Base-by-base conservation (phyloP, 768 basidiomycete species). In the Tephrocybe sp. region DNA sequence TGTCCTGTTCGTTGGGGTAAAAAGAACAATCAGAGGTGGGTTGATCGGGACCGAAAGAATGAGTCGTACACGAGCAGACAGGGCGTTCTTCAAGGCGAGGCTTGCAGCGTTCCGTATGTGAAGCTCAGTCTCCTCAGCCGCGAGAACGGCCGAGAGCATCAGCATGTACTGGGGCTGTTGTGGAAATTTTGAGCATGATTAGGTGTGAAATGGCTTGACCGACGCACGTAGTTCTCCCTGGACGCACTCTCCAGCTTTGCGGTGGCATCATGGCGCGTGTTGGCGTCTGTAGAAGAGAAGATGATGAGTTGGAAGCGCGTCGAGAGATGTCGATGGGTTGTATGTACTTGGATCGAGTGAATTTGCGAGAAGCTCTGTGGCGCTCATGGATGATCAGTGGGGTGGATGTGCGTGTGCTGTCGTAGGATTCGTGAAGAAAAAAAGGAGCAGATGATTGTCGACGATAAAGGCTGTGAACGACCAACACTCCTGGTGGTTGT, bases 91-190 rank as follows among this genome's bases (percentile, higher is more conserved):
- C 69, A 99, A 75, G 16, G 95, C 94, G 44, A 99, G 77, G 65
- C 92, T 94, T 19, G 97, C 94, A n/a, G 95, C 94, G 63, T 91
- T 95, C 57, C 97, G 79, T 45, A 94, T 81, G 65, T 92, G 85
- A 27, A 84, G 61, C 12, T 78, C 74, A 5, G 78, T 79, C 37
- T 55, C 71, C 64, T 94, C 91, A 58, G 92, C 86, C 23, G 84
- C 82, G 40, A 99, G 80, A 56, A 93, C 91, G 15, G 80, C 70
- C 15, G 90, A 86, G 54, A 99, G 84, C 78, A 91, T 92, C 64
- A 86, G 65, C 83, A 97, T 88, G 75, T 98, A 99, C 58, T 84
- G 85, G 53, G 91, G 88, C 94, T 95, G 70, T 40, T 70, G n/a
- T n/a, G n/a, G 51, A 49, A 40, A 60, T 34, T 53, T 55, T 49